Conservation (phyloP, 768 basidiomycete species). For the Rhizopogon vulgaris region DNA sequence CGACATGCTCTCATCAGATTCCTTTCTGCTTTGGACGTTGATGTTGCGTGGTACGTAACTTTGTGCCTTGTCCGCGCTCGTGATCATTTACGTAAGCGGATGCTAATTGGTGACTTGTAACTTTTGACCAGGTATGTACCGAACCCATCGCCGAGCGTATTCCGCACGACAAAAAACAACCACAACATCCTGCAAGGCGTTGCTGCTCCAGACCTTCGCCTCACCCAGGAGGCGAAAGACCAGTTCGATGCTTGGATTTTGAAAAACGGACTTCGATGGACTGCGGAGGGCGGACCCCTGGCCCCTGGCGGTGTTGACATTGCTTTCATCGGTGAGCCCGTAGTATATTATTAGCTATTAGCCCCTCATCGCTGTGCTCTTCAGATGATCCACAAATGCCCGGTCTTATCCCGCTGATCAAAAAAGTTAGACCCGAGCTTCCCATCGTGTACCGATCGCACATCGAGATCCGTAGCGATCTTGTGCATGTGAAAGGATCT, state of each 20-base stretch:
- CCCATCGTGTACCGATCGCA: conserved; percentile 94
- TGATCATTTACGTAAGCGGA: neutral
- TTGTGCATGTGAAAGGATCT: conserved; percentile 74
- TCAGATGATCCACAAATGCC: conserved; percentile 91
- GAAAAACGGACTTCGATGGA: conserved; percentile 88
- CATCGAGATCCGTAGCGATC: conserved; percentile 88
- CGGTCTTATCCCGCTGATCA: conserved; percentile 89
- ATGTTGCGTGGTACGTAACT: conserved; percentile 68
- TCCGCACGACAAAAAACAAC: conserved; percentile 93
- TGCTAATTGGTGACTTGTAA: conserved; percentile 2
- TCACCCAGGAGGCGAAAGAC: conserved; percentile 73
- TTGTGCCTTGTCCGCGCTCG: neutral
- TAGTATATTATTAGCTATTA: neutral
- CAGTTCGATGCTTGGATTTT: conserved; percentile 84
- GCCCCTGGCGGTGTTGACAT: conserved; percentile 81
- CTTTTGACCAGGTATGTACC: conserved; percentile 64
- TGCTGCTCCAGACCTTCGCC: conserved; percentile 67
- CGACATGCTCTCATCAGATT: conserved; percentile 90
- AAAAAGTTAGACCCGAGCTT: conserved; percentile 72
- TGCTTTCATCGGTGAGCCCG: conserved; percentile 70
- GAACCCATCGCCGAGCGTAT: conserved; percentile 83
- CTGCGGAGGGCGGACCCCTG: conserved; percentile 76
- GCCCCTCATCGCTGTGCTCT: conserved; percentile 6
- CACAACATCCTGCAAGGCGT: conserved; percentile 96
- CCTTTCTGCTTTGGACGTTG: conserved; percentile 72